Evolutionary conservation across 2,329 filamentous ascomycete genomes (phyloP).

Genomic region (Trichoderma sp.): DNA sequence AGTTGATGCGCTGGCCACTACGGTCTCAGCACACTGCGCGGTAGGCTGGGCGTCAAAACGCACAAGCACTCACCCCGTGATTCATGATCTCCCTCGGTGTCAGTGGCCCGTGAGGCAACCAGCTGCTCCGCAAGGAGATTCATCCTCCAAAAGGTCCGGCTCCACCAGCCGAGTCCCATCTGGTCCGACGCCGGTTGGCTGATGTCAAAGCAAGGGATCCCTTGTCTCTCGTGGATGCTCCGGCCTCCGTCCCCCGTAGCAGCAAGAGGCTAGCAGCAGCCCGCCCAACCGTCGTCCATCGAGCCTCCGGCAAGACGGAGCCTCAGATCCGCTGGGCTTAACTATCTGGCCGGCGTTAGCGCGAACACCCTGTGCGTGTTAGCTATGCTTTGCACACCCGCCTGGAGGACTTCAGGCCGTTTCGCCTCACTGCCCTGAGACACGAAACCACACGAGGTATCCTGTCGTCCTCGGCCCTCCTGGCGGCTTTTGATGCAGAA

Average conservation of each 20-base stretch:
- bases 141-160: background rate
- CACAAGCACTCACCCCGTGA: background rate
- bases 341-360: constrained; percentile 20
- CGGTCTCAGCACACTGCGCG: background rate
- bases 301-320: constrained; percentile 18
- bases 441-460: too few relatives aligned
- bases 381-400: constrained; percentile 12
- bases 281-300: background rate
- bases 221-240: background rate
- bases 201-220: constrained; percentile 15
- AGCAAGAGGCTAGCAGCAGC: constrained; percentile 6
- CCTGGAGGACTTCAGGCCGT: background rate
- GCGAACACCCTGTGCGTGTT: constrained; percentile 19
- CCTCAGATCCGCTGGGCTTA: constrained; percentile 23
- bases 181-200: background rate
- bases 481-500: too few relatives aligned
- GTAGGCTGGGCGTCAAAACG: background rate
- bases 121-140: background rate
- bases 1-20: constrained; percentile 21
- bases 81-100: background rate
- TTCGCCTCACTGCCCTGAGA: background rate
- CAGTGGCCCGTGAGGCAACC: background rate
- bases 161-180: constrained; percentile 11
- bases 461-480: too few relatives aligned
- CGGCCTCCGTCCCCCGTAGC: background rate